A percentile compares a stretch with the other conserved stretches of the same genome.
These are phyloP conservation scores for Herpetomonas tarakana DNA, from an alignment of 208 protist genomes.

Conservation along the genomic window DNA sequence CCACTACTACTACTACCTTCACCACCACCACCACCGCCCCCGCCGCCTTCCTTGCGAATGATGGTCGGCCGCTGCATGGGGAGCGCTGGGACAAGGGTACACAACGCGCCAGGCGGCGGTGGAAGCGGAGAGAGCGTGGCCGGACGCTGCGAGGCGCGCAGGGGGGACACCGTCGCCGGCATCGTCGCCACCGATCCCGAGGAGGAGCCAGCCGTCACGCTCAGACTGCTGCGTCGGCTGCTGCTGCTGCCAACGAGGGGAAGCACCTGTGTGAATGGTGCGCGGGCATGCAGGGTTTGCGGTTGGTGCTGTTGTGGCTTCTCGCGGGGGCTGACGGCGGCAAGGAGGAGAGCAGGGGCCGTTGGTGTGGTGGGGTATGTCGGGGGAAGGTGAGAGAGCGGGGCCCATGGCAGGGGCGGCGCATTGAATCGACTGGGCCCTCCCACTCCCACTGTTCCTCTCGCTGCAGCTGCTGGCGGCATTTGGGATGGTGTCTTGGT, in stretches of 20 bases:
- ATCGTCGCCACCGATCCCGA: neutral
- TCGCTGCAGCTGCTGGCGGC: neutral
- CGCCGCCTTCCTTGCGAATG: neutral
- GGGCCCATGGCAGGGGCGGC: neutral
- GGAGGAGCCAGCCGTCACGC: neutral
- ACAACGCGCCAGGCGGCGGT: neutral
- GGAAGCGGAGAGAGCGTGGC: neutral
- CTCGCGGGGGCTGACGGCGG: neutral
- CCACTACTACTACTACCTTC: too few relatives aligned
- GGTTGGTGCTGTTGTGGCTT: neutral
- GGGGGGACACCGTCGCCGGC: neutral
- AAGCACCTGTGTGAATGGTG: neutral
- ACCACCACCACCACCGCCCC: too few relatives aligned
- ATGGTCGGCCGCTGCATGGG: neutral
- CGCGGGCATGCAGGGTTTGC: neutral
- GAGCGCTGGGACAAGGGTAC: neutral
- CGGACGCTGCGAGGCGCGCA: neutral
- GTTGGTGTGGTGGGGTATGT: neutral
- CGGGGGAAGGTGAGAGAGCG: neutral
- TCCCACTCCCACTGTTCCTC: neutral
- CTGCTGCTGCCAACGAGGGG: neutral
- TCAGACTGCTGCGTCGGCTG: neutral
- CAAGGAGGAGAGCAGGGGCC: neutral
- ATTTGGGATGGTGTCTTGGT: constrained; percentile 37
- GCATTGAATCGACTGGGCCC: neutral